Evolutionary conservation across 495 filamentous ascomycete genomes (phyloP), one percentile per base, ranked within the genome.

Genomic region (Penicillium lagena): DNA sequence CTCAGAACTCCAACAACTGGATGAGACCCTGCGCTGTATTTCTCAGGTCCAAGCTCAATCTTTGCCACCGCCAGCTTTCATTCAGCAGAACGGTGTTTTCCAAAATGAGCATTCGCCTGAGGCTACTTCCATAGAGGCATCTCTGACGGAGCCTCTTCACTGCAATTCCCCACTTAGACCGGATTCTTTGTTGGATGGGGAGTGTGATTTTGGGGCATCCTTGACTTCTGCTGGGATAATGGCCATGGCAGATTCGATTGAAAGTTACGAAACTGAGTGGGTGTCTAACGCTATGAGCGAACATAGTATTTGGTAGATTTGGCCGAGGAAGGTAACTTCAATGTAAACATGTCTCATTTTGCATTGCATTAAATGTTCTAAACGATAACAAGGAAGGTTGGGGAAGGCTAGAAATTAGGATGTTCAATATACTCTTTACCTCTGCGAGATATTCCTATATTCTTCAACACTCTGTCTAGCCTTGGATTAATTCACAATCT

Each of bases 221-320:
- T 39, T 66, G 15, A 66, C 59, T 27, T 58, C 65, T 22, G 61
- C 58, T 8, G 60, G 65, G 37, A 64, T 68, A 7, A 63, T 66
- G 61, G 65, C 65, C 8, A 59, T 68, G 34, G 63, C 65, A 0
- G 59, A 68, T 39, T 66, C 61, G 14, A 68, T 68, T 47, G 65
- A 65, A 17, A 63, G 50, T 13, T 56, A 58, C 40, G 65, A 68
- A 43, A 63, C 63, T 14, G 63, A 66, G 35, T 68, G 64, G 65
- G 58, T 68, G 35, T 63, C 63, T 7, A 63, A 68, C 42, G 61
- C 65, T 7, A 58, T 68, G 49, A 55, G 58, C 22, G 61, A 68
- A 36, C 60, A 68, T 55, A 46, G 56, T 35, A 67, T 68, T 9
- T 68, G 65, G 63, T 68, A 50, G 36, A 22, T 22, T 3, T 22